Percentiles rank a stretch among this genome's conserved stretches.
Conservation (phyloP, 1,139 yeast species). For the Petasospora fabianii region DNA sequence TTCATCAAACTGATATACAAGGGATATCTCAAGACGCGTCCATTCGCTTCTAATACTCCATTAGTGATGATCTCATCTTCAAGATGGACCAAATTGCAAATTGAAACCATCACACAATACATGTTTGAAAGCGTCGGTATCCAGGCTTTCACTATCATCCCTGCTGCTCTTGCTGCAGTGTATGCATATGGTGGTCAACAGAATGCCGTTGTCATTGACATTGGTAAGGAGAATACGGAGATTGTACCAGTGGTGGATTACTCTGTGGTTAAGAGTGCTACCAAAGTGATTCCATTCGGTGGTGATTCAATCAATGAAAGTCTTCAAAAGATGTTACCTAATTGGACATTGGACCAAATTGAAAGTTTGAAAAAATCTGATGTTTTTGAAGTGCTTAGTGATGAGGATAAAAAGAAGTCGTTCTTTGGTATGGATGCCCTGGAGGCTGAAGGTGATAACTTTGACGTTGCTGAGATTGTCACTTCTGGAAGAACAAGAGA, state of each 20-base stretch:
- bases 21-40: slow-evolving; percentile 50
- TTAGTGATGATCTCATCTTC: slow-evolving; percentile 61
- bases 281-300: slow-evolving; percentile 52
- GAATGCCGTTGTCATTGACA: slow-evolving; percentile 70
- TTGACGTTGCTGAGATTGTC: slow-evolving; percentile 89
- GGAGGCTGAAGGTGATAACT: slow-evolving; percentile 43
- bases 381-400: slow-evolving; percentile 76
- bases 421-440: slow-evolving; percentile 50
- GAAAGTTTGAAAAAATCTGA: slow-evolving; percentile 72
- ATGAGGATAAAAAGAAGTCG: slow-evolving; percentile 51
- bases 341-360: slow-evolving; percentile 53
- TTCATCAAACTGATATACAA: slow-evolving; percentile 58
- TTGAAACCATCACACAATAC: slow-evolving; percentile 70
- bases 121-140: slow-evolving; percentile 71
- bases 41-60: slow-evolving; percentile 46
- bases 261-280: slow-evolving; percentile 54
- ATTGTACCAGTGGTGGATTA: slow-evolving; percentile 75
- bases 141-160: slow-evolving; percentile 69
- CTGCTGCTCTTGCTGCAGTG: slow-evolving; percentile 65
- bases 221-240: slow-evolving; percentile 75
- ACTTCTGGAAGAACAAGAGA: slow-evolving; percentile 71
- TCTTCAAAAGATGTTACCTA: slow-evolving; percentile 52
- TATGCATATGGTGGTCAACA: slow-evolving; percentile 68
- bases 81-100: slow-evolving; percentile 63
- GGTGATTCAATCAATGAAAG: slow-evolving; percentile 58